These are phyloP conservation scores for Colletotrichum sidae DNA, from an alignment of 2,329 filamentous ascomycete species.

Conservation along the genomic window DNA sequence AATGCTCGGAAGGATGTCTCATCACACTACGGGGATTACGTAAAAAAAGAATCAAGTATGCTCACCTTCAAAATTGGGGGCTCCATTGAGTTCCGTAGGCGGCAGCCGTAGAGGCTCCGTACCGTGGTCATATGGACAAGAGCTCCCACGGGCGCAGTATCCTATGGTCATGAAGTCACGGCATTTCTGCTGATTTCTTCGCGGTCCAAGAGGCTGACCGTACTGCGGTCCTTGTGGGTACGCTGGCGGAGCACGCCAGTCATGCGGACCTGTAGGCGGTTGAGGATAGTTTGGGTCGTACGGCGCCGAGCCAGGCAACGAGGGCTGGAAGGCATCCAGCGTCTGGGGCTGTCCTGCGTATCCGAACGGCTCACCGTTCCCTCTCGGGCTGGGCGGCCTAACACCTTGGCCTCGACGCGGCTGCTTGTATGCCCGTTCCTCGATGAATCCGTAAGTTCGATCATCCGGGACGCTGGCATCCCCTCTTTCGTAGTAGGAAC, in stretches of 20 bases:
- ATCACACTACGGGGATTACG: conserved; percentile 33
- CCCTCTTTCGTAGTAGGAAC: conserved; percentile 47
- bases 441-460: conserved; percentile 42
- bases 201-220: conserved; percentile 25
- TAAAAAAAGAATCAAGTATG: not conserved
- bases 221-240: conserved; percentile 7
- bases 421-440: conserved; percentile 68
- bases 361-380: not conserved
- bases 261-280: conserved; percentile 20
- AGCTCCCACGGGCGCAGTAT: conserved; percentile 74
- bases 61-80: conserved; percentile 28
- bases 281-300: conserved; percentile 63
- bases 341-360: not conserved
- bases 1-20: conserved; percentile 39
- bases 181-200: conserved; percentile 64
- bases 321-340: conserved; percentile 19
- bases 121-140: conserved; percentile 78
- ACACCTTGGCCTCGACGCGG: conserved; percentile 63
- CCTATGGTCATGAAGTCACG: conserved; percentile 80
- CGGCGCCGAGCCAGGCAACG: conserved; percentile 51
- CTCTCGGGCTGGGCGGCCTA: conserved; percentile 39
- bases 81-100: conserved; percentile 19
- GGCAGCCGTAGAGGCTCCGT: conserved; percentile 41
- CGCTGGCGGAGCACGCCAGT: conserved; percentile 12
- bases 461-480: conserved; percentile 40